These are phyloP conservation scores for Leccinum incarnatum DNA, from an alignment of 768 basidiomycete species.

Conservation along the genomic window DNA sequence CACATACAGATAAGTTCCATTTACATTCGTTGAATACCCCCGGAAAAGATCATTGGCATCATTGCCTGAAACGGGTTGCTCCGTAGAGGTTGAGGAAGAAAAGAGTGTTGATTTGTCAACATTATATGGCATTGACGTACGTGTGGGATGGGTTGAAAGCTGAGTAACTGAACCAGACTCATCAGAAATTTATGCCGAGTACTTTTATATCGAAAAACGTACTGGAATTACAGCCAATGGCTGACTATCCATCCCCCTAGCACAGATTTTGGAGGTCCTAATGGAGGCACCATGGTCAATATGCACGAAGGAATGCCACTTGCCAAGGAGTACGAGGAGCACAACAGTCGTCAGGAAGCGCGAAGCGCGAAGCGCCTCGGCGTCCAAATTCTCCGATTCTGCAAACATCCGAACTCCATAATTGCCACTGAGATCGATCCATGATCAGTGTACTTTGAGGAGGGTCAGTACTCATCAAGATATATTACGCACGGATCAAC, in stretches of 20 bases:
- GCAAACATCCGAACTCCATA: no score
- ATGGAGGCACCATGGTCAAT: background rate
- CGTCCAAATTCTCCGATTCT: no score
- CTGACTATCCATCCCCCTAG: no score
- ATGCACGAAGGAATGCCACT: background rate
- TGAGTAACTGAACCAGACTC: background rate
- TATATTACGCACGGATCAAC: background rate
- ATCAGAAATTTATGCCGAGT: background rate
- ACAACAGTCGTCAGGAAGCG: no score
- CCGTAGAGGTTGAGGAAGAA: background rate
- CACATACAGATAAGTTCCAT: constrained; percentile 1
- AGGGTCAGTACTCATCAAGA: no score
- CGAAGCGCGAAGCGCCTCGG: no score
- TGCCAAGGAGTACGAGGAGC: background rate
- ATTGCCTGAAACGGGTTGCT: background rate
- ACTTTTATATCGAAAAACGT: background rate
- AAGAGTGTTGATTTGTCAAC: background rate
- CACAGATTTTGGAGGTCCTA: background rate
- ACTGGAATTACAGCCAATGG: background rate
- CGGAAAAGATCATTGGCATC: background rate
- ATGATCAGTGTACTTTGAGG: no score
- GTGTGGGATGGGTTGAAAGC: background rate
- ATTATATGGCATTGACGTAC: background rate
- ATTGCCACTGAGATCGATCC: no score
- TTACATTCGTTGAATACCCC: background rate